Evolutionary conservation across 176 grass and related monocot genomes (phyloP), one percentile per base, ranked within the genome.

Genomic region (Musa troglodytarum): DNA sequence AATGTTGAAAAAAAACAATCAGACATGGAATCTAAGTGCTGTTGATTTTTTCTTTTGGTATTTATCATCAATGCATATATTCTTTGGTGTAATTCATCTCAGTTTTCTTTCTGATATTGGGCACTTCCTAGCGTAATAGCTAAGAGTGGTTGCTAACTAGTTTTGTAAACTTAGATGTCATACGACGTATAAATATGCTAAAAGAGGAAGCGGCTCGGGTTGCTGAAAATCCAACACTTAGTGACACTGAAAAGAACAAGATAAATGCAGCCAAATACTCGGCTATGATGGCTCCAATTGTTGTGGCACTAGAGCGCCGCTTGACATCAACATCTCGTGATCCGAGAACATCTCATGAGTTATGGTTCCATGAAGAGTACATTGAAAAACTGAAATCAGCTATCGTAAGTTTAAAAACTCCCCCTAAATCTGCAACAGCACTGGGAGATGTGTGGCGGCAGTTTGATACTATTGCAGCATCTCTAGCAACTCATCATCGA

Each of bases 221-320:
- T 81, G 76, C 90, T 90, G 75, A 84, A 80, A 97, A 97, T 85
- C 82, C 85, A 85, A 97, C 93, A 14, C 90, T 97, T 52, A 97
- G 83, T 84, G 63, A 83, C 50, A 74, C 81, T 59, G 93, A 97
- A 88, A 97, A 97, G 71, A 88, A 68, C 79, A 97, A 97, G 88
- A 97, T 97, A 82, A 97, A 88, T 83, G 83, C 78, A 83, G 86
- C 85, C 77, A 97, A 97, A 81, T 97, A 97, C 79, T 97, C 89
- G 58, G 93, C 93, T 76, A 88, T 97, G 78, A 97, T 97, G 93
- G 87, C 90, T 87, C 93, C 93, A 81, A 76, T 97, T 71, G 64
- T 97, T 83, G 93, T 97, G 74, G 93, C 90, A 51, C 86, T 97
- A 82, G 93, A 97, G 77, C 93, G 93, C 20, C 93, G 93, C 63